Evolutionary conservation across 1,284 basidiomycete species (phyloP), one percentile per base, ranked within the genome.

Genomic region (Fomes fomentarius): DNA sequence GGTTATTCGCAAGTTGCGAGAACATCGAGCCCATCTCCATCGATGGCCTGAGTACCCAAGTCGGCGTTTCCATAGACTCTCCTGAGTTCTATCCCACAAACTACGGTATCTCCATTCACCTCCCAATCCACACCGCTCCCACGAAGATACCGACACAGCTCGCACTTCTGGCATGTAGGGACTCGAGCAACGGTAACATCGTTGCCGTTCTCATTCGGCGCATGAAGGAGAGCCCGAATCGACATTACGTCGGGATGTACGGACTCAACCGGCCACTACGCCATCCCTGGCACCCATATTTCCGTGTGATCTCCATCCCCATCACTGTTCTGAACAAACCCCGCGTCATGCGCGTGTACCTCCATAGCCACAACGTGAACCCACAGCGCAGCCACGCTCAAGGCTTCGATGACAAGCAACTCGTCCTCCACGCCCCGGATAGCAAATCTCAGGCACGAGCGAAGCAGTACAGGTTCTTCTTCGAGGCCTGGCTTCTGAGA

Each of bases 71-170:
- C 28, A 30, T 30, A 17, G 28, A 30, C n/a, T 25, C 22, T 12
- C 40, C 40, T 9, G 40, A 42, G 25, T 50, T 40, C 38, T 39
- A 33, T 15, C 34, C 45, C 21, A 54, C 53, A n/a, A 45, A 50
- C 30, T 31, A 45, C 17, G 53, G 53, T 17, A 45, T 54, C 5
- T 42, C 37, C 35, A 45, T 54, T 21, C 53, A 40, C n/a, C 38
- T 54, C 17, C 53, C 53, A 7, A 30, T 12, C 28, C 12, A 30
- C 28, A 30, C 35, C 46, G 30, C 12, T 21, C 17, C 19, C 22
- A 5, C 28, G 28, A 30, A 30, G 7, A 4, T 10, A 4, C 28
- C 7, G 6, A 14, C 26, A 17, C 12, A 12, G 6, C 12, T 30
- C 12, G 28, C 28, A 7, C 28, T 30, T 12, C 12, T 30, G 28